Percentiles rank a stretch among this genome's conserved stretches.
Conservation (phyloP, 2,329 filamentous ascomycete genomes). For the Aspergillus nomiae region DNA sequence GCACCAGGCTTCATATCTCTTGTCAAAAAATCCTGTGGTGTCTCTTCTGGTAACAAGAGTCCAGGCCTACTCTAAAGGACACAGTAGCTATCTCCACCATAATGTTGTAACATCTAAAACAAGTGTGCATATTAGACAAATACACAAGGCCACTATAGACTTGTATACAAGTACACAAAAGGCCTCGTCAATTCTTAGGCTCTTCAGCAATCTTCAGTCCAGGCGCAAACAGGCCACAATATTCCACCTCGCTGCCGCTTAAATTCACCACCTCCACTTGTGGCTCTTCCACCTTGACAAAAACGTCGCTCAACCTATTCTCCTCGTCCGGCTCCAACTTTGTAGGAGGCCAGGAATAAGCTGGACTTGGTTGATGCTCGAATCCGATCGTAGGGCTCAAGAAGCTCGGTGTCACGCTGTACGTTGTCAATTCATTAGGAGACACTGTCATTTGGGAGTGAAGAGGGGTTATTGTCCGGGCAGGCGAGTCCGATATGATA, state of each 20-base stretch:
- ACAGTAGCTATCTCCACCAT: background rate
- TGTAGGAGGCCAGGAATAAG: constrained; percentile 24
- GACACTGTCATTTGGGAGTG: constrained; percentile 18
- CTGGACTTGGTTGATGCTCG: background rate
- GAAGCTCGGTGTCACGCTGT: constrained; percentile 11
- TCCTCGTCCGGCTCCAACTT: constrained; percentile 26
- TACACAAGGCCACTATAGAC: background rate
- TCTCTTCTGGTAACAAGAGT: background rate
- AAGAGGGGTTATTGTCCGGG: constrained; percentile 8
- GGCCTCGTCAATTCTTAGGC: background rate
- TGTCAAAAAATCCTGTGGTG: background rate
- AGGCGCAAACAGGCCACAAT: background rate
- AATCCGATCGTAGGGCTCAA: constrained; percentile 1
- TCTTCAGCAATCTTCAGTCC: background rate
- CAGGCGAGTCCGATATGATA: constrained; percentile 8
- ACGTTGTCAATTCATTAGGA: constrained; percentile 22
- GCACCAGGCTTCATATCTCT: background rate
- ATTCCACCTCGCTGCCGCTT: background rate
- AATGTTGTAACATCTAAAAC: background rate
- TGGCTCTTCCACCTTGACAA: constrained; percentile 25
- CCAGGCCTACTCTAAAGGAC: background rate
- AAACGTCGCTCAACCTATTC: constrained; percentile 14
- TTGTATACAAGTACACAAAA: background rate
- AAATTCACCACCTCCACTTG: background rate
- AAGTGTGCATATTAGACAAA: background rate